Percentiles rank a stretch among this genome's conserved stretches.
These are phyloP conservation scores for Purpureocillium lavendulum DNA, from an alignment of 2,329 filamentous ascomycete species.

Conservation along the genomic window DNA sequence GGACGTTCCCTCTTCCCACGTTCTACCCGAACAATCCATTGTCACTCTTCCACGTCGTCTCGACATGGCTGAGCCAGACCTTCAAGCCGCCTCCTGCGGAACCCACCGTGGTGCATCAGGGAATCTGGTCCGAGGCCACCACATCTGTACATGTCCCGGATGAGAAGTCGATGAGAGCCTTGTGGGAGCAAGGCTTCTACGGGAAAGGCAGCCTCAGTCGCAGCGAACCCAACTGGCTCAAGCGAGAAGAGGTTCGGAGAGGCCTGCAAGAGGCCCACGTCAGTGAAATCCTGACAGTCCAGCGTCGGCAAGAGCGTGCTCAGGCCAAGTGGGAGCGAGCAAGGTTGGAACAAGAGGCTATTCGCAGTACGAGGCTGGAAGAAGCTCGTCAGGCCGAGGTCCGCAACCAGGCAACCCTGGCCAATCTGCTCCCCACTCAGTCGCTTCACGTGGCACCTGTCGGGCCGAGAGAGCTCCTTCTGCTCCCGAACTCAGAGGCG, in stretches of 20 bases:
- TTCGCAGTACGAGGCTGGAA: constrained; percentile 56
- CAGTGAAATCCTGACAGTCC: constrained; percentile 72
- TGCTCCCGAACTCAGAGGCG: constrained; percentile 46
- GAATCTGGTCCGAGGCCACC: constrained; percentile 73
- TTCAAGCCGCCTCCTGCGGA: constrained; percentile 59
- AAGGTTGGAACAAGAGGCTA: constrained; percentile 74
- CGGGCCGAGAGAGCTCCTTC: constrained; percentile 36
- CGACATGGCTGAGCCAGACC: constrained; percentile 67
- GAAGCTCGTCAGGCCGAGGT: constrained; percentile 29
- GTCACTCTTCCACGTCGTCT: constrained; percentile 73
- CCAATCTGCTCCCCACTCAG: constrained; percentile 1
- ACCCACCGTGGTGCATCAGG: constrained; percentile 56
- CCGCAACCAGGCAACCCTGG: constrained; percentile 8
- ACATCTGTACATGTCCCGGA: constrained; percentile 80
- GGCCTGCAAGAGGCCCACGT: constrained; percentile 59
- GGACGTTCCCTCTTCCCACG: constrained; percentile 73
- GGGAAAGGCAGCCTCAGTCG: constrained; percentile 89
- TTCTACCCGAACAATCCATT: constrained; percentile 91
- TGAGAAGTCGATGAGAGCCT: constrained; percentile 60
- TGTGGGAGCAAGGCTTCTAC: constrained; percentile 98
- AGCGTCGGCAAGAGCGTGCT: constrained; percentile 70
- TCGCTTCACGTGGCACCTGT: constrained; percentile 25
- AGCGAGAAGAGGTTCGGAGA: constrained; percentile 66
- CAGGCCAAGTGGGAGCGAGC: constrained; percentile 87
- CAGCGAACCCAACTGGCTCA: constrained; percentile 91